These are phyloP conservation scores for Phytophthora vignae DNA, from an alignment of 352 stramenopile genomes.

Conservation along the genomic window DNA sequence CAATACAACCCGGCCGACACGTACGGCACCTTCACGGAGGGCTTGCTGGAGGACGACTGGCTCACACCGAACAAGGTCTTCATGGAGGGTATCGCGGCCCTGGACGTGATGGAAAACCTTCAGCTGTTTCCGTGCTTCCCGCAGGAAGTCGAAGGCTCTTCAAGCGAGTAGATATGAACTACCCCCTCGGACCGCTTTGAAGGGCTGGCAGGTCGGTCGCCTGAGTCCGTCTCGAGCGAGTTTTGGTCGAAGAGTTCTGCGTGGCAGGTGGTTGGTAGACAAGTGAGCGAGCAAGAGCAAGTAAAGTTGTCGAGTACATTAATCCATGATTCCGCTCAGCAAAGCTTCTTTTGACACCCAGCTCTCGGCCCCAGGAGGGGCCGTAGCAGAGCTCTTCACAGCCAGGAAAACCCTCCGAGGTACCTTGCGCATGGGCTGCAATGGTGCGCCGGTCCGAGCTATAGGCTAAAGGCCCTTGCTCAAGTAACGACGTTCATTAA, in stretches of 20 bases:
- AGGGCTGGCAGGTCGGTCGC: background rate
- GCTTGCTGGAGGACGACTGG: slow-evolving; percentile 69
- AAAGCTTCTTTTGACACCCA: slow-evolving; percentile 5
- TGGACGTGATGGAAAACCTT: slow-evolving; percentile 67
- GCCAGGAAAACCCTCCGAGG: background rate
- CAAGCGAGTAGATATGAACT: slow-evolving; percentile 20
- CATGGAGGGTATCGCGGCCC: slow-evolving; percentile 53
- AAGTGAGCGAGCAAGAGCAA: slow-evolving; percentile 19
- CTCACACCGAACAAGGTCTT: slow-evolving; percentile 72
- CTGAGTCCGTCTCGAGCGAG: background rate
- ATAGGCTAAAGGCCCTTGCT: background rate
- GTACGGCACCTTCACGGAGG: slow-evolving; percentile 63
- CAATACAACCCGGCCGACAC: slow-evolving; percentile 73
- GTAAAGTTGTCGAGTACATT: slow-evolving; percentile 27
- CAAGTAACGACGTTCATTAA: background rate
- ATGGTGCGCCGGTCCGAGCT: slow-evolving; percentile 4
- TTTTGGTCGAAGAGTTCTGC: background rate
- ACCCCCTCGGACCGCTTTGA: background rate
- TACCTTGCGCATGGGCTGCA: slow-evolving; percentile 2
- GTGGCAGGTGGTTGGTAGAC: slow-evolving; percentile 6
- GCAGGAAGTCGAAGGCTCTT: slow-evolving; percentile 38
- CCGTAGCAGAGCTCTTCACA: background rate
- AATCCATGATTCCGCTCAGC: slow-evolving; percentile 21
- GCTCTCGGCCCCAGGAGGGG: background rate
- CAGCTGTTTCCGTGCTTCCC: slow-evolving; percentile 68